Evolutionary conservation across 2,329 filamentous ascomycete species (phyloP).

Genomic region (Endothia cerciana): DNA sequence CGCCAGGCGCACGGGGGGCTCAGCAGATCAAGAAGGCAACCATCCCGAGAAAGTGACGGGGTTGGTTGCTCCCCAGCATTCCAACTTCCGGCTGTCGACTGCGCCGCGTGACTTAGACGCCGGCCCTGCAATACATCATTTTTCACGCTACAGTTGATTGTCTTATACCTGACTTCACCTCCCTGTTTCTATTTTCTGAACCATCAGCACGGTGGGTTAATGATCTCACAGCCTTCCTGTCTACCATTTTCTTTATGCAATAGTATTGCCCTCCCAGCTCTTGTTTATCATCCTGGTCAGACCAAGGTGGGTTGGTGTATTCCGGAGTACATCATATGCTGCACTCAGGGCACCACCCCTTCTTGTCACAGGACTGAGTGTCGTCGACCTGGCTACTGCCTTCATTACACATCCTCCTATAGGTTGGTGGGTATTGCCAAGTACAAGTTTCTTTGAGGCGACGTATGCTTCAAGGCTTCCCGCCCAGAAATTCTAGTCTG

Average conservation of each 20-base stretch:
- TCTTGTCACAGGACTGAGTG: constrained; percentile 7
- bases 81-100: constrained; percentile 10
- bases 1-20: constrained; percentile 4
- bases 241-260: background rate
- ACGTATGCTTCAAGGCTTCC: background rate
- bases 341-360: background rate
- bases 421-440: background rate
- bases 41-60: background rate
- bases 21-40: constrained; percentile 15
- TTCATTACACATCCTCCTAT: background rate
- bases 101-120: constrained; percentile 3
- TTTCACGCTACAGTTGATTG: background rate
- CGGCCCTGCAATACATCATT: constrained; percentile 8
- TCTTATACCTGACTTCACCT: background rate
- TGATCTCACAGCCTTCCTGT: background rate
- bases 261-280: background rate
- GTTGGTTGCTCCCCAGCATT: background rate
- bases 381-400: background rate
- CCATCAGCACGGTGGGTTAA: background rate
- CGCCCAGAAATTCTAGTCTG: background rate
- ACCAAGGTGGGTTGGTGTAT: background rate
- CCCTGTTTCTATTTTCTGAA: background rate
- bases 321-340: constrained; percentile 5
- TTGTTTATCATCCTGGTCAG: background rate
- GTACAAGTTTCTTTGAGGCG: background rate